A percentile compares a stretch with the other conserved stretches of the same genome.
phyloP scores from a whole-genome alignment of 1,139 yeast genomes.

The Suhomyces wounanorum region DNA sequence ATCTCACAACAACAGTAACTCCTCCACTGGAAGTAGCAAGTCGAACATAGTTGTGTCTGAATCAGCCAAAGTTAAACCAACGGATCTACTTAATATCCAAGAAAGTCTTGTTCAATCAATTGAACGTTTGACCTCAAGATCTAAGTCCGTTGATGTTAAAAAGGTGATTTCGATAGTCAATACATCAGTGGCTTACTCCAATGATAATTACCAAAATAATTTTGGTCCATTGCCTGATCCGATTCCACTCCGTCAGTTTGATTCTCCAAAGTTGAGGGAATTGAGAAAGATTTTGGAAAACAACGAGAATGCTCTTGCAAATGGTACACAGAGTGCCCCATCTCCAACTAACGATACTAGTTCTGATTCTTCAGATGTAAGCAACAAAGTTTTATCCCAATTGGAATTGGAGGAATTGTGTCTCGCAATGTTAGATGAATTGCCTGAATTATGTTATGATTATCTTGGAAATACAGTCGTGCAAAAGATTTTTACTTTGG shows the following conservation, averaged over 20 bases:
- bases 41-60: conserved; percentile 18
- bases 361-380: conserved; percentile 10
- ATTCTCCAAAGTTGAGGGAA: conserved; percentile 77
- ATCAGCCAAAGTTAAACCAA: conserved; percentile 18
- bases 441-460: conserved; percentile 90
- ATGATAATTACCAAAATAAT: conserved; percentile 42
- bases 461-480: conserved; percentile 95
- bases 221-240: conserved; percentile 77
- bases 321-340: conserved; percentile 6
- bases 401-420: conserved; percentile 81
- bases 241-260: conserved; percentile 66
- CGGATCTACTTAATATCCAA: conserved; percentile 30
- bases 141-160: conserved; percentile 27
- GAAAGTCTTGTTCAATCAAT: conserved; percentile 28
- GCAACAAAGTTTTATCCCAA: conserved; percentile 28
- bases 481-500: conserved; percentile 78
- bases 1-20: conserved; percentile 1
- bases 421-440: conserved; percentile 80
- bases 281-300: conserved; percentile 57
- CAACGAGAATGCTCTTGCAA: conserved; percentile 28
- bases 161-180: conserved; percentile 37
- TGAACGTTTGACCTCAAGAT: conserved; percentile 16
- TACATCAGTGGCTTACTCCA: conserved; percentile 34
- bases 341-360: conserved; percentile 13
- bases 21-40: conserved; percentile 9